Percentiles rank a stretch among this genome's conserved stretches.
These are phyloP conservation scores for Vigna mungo DNA, from an alignment of 306 rosid species.

Conservation along the genomic window DNA sequence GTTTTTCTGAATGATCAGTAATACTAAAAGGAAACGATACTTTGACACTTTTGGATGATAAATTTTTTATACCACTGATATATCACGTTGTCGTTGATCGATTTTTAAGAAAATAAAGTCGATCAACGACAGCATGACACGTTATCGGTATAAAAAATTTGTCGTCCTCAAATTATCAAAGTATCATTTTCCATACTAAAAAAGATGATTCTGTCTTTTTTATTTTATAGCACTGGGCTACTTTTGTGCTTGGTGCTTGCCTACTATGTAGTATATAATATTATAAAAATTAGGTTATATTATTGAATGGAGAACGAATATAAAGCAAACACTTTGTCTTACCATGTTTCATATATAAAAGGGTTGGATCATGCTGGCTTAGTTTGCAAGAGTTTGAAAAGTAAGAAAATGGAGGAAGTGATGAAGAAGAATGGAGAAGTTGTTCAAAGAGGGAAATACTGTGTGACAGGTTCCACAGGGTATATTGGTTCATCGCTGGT, in stretches of 20 bases:
- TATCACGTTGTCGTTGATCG: too few species aligned
- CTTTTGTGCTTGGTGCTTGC: constrained; percentile 11
- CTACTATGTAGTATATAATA: background rate
- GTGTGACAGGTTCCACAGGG: constrained; percentile 81
- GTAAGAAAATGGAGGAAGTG: constrained; percentile 46
- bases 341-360: constrained; percentile 7
- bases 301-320: background rate
- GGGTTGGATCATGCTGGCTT: background rate
- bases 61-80: too few species aligned
- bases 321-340: background rate
- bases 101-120: too few species aligned
- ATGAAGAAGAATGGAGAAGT: constrained; percentile 3
- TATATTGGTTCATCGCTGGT: constrained; percentile 81
- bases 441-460: constrained; percentile 46
- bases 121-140: too few species aligned
- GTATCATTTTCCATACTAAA: too few species aligned
- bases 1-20: too few species aligned
- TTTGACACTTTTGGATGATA: too few species aligned
- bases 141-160: too few species aligned
- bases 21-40: too few species aligned
- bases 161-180: too few species aligned
- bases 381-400: background rate
- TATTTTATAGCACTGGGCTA: background rate
- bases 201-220: background rate
- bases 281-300: background rate